phyloP scores from a whole-genome alignment of 306 rosid species.

The Gastrolobium bilobum region DNA sequence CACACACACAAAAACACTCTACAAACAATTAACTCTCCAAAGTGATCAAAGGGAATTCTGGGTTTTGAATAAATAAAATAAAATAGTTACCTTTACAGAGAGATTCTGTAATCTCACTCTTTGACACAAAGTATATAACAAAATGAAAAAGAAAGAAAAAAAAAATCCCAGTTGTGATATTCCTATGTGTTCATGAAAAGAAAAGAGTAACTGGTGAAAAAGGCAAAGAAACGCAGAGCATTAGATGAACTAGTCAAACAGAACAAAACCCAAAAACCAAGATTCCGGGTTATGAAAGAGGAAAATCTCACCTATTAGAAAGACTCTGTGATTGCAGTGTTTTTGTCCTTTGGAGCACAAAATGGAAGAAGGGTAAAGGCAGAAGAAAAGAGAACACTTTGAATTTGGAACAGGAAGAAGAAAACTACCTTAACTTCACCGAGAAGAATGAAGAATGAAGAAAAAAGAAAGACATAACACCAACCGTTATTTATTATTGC shows the following conservation, averaged over 20 bases:
- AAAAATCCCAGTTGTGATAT: background rate
- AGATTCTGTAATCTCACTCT: background rate
- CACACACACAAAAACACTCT: background rate
- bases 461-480: background rate
- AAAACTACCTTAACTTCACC: slow-evolving; percentile 43
- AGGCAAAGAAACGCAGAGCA: background rate
- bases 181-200: background rate
- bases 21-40: background rate
- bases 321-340: slow-evolving; percentile 6
- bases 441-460: background rate
- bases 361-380: background rate
- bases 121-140: background rate
- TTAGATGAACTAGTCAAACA: slow-evolving; percentile 11
- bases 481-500: background rate
- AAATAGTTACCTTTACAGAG: background rate
- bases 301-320: background rate
- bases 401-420: background rate
- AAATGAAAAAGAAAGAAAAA: background rate
- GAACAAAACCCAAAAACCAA: slow-evolving; percentile 1
- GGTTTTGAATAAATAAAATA: background rate
- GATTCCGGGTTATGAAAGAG: background rate
- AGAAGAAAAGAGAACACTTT: background rate
- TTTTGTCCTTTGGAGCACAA: background rate
- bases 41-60: slow-evolving; percentile 26
- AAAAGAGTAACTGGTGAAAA: slow-evolving; percentile 10